phyloP scores from a whole-genome alignment of 305 asterid genomes.

The Fraxinus latifolia region DNA sequence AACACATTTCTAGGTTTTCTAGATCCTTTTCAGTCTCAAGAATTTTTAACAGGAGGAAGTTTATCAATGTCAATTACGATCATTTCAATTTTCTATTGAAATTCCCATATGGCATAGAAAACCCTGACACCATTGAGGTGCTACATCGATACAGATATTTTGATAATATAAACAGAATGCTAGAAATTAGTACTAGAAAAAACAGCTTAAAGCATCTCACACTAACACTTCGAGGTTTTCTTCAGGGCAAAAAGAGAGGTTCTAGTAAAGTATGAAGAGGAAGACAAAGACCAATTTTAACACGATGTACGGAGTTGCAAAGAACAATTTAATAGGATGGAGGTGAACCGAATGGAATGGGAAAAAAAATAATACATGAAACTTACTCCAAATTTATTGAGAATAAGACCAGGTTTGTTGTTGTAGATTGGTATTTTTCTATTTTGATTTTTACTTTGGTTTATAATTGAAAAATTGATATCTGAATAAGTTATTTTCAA shows the following conservation, averaged over 20 bases:
- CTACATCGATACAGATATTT: background rate
- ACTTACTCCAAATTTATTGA: background rate
- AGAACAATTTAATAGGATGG: background rate
- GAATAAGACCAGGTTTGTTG: background rate
- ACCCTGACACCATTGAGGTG: background rate
- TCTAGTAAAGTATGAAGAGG: background rate
- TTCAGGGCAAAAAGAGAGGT: background rate
- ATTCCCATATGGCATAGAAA: background rate
- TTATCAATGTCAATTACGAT: background rate
- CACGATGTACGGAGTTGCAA: background rate
- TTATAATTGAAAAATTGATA: background rate
- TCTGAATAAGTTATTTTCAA: background rate
- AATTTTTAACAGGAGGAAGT: background rate
- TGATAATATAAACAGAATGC: background rate
- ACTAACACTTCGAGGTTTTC: background rate
- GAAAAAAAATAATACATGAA: background rate
- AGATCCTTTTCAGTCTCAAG: background rate
- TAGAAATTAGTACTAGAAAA: background rate
- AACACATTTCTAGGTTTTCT: background rate
- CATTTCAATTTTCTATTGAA: background rate
- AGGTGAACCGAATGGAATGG: background rate
- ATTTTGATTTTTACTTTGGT: background rate
- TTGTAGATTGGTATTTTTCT: background rate
- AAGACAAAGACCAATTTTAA: background rate
- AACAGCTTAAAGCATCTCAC: background rate